These are phyloP conservation scores for Paramecium octaurelia DNA, from an alignment of 73 alveolate genomes.

Conservation along the genomic window DNA sequence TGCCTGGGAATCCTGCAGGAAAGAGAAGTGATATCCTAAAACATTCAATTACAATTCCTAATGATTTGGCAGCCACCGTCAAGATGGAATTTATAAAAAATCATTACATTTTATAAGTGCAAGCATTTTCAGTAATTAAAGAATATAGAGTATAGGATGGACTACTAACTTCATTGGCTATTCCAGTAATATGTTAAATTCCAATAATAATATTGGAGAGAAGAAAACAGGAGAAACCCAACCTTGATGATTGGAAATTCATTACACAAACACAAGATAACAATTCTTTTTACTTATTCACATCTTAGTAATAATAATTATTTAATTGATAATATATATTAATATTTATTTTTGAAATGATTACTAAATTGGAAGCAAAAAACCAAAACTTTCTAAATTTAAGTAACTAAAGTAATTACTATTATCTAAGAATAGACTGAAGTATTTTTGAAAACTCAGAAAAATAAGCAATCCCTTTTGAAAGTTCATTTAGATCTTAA, in stretches of 20 bases:
- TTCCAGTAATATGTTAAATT: not conserved
- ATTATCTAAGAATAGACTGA: constrained; percentile 6
- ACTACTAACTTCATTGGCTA: not conserved
- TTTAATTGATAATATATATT: not conserved
- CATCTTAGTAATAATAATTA: not conserved
- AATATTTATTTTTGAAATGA: not conserved
- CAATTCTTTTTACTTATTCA: not conserved
- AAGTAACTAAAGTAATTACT: constrained; percentile 6
- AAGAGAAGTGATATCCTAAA: not conserved
- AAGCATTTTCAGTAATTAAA: not conserved
- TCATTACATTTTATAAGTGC: not conserved
- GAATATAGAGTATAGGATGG: not conserved
- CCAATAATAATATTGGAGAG: not conserved
- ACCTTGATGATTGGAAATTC: not conserved
- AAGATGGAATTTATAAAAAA: not conserved
- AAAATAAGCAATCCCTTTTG: not conserved
- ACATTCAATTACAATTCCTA: not conserved
- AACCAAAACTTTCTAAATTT: not conserved
- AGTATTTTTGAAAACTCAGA: not conserved
- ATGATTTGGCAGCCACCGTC: not conserved
- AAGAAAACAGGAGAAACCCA: not conserved
- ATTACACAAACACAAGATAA: not conserved
- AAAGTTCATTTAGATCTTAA: not conserved
- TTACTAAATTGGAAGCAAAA: constrained; percentile 6
- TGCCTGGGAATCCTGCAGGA: not conserved